Base-by-base conservation (phyloP, 2,329 filamentous ascomycete genomes). In the Conoideocrella luteorostrata region DNA sequence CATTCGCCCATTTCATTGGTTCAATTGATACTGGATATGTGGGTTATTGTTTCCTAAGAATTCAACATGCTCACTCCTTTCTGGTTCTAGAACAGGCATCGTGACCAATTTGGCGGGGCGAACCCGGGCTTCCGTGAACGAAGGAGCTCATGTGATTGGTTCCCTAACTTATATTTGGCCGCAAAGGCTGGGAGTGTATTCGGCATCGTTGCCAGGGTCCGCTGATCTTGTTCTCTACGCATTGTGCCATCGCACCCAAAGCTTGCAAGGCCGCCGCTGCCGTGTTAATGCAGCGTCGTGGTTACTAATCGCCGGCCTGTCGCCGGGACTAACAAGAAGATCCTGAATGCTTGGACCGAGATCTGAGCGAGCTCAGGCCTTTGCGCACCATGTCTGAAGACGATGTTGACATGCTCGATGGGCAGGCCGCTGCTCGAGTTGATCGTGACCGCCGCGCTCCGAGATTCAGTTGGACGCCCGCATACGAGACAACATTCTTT, bases 401-500 rank as follows among this genome's bases (percentile, higher is more conserved):
- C 50, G 64, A 67, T 49, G 50, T 55, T 48, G 64, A 67, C 44
- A 53, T 58, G 46, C 54, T 63, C 49, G 64, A 67, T 48, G 61
- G 60, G 41, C 59, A 60, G 43, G 51, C 50, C 38, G 51, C 55
- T 41, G 51, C 55, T 39, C 59, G 60, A 43, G 58, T 66, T 46
- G 64, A 66, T 48, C 63, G 64, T 49, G 64, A 67, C 48, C 57
- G 64, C 48, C 63, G 67, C 41, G 65, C 67, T 24, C 75, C 76
- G 41, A 72, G 77, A 46, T 80, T 80, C 59, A 78, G 73, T 57
- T 80, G 77, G 77, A 79, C 74, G 43, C 66, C 70, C 2, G 69
- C 71, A 17, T 80, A 72, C 64, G 77, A 80, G 60, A 68, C 70
- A 43, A 80, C 77, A 45, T 80, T 80, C 59, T 80, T 80, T 61